phyloP scores from a whole-genome alignment of 2,329 filamentous ascomycete species.

The Coleophoma eucalyptorum region DNA sequence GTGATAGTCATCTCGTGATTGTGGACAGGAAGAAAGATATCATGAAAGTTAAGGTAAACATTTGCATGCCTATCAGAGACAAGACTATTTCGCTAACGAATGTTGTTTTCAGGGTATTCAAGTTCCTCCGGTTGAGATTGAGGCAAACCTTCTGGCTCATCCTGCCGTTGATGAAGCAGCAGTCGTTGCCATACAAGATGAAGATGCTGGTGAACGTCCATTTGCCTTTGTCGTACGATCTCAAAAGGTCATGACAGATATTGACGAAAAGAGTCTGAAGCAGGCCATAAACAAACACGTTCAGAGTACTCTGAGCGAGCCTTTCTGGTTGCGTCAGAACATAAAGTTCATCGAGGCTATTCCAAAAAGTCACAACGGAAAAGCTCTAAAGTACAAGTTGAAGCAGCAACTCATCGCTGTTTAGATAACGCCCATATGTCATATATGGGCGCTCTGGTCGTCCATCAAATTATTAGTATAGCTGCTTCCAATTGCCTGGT shows the following conservation, averaged over 20 bases:
- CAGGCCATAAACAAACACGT: not conserved
- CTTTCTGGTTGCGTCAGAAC: slow-evolving; percentile 1
- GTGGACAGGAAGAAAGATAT: slow-evolving; percentile 74
- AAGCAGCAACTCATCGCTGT: not conserved
- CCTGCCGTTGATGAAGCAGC: slow-evolving; percentile 1
- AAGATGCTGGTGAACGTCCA: slow-evolving; percentile 1
- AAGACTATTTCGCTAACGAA: not conserved
- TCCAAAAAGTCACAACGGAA: slow-evolving; percentile 1
- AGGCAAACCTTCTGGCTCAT: slow-evolving; percentile 1
- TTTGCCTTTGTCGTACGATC: slow-evolving; percentile 1
- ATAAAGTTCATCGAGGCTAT: not conserved
- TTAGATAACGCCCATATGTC: not conserved
- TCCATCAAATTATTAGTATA: not conserved
- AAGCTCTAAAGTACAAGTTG: slow-evolving; percentile 1
- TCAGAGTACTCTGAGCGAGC: not conserved
- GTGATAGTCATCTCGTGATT: slow-evolving; percentile 75
- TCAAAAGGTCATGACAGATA: slow-evolving; percentile 1
- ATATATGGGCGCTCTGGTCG: not conserved
- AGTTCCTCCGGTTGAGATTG: not conserved
- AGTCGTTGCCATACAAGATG: not conserved
- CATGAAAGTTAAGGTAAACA: slow-evolving; percentile 66
- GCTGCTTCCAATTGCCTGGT: not conserved
- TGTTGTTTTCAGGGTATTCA: not conserved
- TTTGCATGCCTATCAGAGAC: not conserved
- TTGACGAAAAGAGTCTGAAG: not conserved